These are phyloP conservation scores for Hyaloperonospora arabidopsidis DNA, from an alignment of 352 stramenopile genomes.

Conservation along the genomic window DNA sequence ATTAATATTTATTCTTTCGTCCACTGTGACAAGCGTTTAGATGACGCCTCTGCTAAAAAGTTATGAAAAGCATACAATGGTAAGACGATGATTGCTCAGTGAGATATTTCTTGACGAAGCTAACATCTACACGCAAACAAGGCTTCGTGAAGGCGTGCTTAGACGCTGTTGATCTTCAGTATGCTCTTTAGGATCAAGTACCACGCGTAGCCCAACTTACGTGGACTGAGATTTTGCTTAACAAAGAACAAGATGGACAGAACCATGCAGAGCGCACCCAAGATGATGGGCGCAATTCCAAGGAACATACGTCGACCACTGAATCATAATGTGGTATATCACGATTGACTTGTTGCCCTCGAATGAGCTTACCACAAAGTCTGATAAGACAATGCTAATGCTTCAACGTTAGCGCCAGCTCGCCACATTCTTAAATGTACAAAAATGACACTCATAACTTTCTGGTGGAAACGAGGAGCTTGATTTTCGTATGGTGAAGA, in stretches of 20 bases:
- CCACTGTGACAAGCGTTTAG: no score
- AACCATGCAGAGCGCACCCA: conserved; percentile 90
- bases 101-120: no score
- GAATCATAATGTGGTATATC: conserved; percentile 94
- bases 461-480: conserved; percentile 90
- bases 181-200: conserved; percentile 96
- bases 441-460: conserved; percentile 23
- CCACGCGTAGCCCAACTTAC: conserved; percentile 90
- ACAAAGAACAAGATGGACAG: conserved; percentile 92
- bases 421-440: neutral
- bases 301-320: conserved; percentile 95
- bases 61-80: no score
- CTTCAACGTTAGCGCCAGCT: conserved; percentile 4
- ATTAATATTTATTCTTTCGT: no score
- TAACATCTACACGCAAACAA: no score
- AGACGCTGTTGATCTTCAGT: no score
- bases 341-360: conserved; percentile 95
- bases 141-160: no score
- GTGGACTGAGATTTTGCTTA: conserved; percentile 92
- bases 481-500: conserved; percentile 92
- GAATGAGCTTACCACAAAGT: conserved; percentile 95
- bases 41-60: no score
- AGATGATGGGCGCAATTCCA: conserved; percentile 92
- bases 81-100: no score
- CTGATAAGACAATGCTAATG: conserved; percentile 30